These are phyloP conservation scores for Paspalum vaginatum DNA, from an alignment of 176 grass and related monocot species.

Conservation along the genomic window DNA sequence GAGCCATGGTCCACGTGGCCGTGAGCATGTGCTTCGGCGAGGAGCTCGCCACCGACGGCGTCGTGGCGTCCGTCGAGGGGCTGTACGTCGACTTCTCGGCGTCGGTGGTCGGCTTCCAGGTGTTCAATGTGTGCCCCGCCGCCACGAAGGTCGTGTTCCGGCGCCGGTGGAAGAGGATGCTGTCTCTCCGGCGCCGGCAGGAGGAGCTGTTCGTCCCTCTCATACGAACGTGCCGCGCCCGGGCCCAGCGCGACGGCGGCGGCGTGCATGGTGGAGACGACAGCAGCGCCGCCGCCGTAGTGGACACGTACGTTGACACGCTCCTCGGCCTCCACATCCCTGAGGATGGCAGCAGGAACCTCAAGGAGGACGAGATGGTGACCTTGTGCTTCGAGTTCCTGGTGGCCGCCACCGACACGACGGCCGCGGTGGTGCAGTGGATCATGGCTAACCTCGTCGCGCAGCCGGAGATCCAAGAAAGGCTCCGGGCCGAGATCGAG, in stretches of 20 bases:
- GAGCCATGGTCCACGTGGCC: background rate
- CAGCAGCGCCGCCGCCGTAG: no score
- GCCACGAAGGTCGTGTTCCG: conserved; percentile 18
- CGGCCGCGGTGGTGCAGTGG: conserved; percentile 41
- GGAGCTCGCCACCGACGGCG: background rate
- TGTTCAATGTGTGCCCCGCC: background rate
- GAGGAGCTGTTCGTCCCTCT: conserved; percentile 45
- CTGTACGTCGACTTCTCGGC: background rate
- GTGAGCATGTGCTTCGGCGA: conserved; percentile 34
- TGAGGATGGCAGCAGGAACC: conserved; percentile 3
- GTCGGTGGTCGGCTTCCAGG: background rate
- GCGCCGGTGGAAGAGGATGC: background rate
- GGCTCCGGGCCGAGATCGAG: conserved; percentile 14
- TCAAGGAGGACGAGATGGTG: conserved; percentile 44
- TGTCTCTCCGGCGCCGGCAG: conserved; percentile 15
- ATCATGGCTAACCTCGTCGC: conserved; percentile 48
- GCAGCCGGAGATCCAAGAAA: conserved; percentile 29
- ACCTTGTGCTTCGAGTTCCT: conserved; percentile 52
- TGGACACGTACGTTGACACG: conserved; percentile 27
- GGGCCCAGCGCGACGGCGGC: no score
- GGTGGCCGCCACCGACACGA: conserved; percentile 41
- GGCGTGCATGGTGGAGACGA: background rate
- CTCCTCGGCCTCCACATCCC: background rate
- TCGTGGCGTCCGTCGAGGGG: background rate
- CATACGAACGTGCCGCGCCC: background rate